A percentile compares a stretch with the other conserved stretches of the same genome.
These are phyloP conservation scores for Lactarius vividus DNA, from an alignment of 768 basidiomycete species.

Conservation along the genomic window DNA sequence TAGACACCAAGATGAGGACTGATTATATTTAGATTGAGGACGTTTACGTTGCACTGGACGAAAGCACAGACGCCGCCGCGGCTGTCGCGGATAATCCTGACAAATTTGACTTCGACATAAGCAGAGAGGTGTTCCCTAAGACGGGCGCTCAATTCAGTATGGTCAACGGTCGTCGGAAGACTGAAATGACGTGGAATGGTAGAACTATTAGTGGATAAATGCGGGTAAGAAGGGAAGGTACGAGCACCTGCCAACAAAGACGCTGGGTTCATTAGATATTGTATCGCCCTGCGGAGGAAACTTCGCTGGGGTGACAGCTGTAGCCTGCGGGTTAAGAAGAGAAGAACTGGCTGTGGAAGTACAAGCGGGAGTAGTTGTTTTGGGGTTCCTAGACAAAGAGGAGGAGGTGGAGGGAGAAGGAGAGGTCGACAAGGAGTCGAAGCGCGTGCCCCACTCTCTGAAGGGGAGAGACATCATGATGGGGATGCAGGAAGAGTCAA, in stretches of 20 bases:
- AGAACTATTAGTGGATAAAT: slow-evolving; percentile 22
- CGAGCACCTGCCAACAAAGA: slow-evolving; percentile 79
- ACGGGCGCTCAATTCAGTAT: slow-evolving; percentile 55
- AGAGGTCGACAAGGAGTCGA: slow-evolving; percentile 57
- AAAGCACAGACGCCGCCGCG: slow-evolving; percentile 82
- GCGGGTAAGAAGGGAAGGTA: slow-evolving; percentile 9
- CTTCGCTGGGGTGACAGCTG: slow-evolving; percentile 28
- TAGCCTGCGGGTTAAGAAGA: slow-evolving; percentile 27
- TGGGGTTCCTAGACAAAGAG: slow-evolving; percentile 18
- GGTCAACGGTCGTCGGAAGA: slow-evolving; percentile 67
- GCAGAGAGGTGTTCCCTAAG: slow-evolving; percentile 66
- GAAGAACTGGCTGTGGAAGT: slow-evolving; percentile 25
- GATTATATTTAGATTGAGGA: slow-evolving; percentile 13
- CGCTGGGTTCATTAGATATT: slow-evolving; percentile 70
- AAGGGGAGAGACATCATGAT: slow-evolving; percentile 43
- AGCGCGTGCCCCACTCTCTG: slow-evolving; percentile 70
- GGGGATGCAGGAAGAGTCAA: slow-evolving; percentile 11
- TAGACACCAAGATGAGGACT: slow-evolving; percentile 31
- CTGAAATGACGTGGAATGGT: slow-evolving; percentile 37
- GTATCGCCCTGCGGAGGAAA: slow-evolving; percentile 35
- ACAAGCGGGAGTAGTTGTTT: slow-evolving; percentile 14
- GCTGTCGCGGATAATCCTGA: slow-evolving; percentile 70
- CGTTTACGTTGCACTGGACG: slow-evolving; percentile 74
- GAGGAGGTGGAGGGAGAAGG: slow-evolving; percentile 40
- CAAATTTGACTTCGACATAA: slow-evolving; percentile 60